Evolutionary conservation across 73 alveolate species (phyloP), one percentile per base, ranked within the genome.

Genomic region (Symbiodinium natans): DNA sequence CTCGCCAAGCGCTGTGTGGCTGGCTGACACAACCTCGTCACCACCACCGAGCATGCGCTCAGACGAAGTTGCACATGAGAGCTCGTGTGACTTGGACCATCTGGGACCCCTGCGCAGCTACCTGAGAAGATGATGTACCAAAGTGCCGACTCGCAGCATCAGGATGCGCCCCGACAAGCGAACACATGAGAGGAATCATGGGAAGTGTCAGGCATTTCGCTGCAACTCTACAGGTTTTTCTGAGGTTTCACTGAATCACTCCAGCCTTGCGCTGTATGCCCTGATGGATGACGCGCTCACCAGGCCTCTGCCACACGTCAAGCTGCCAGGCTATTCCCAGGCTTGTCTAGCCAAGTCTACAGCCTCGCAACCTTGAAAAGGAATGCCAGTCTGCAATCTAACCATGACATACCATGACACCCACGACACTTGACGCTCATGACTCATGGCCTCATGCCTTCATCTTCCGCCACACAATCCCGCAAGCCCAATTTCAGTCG

Each of bases 101-200:
- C 59, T 34, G 48, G 25, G 97, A 29, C 56, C 48, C 54, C 43
- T 36, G 29, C 97, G 85, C 97, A 90, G 31, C 89, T 90, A 75
- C 97, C 97, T 17, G 97, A 90, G 39, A 90, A 68, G 54, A 90
- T 73, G 87, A 90, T 90, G 88, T 90, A 90, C 97, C 97, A 90
- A 27, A 90, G 77, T 19, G 97, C 97, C 34, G 97, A 80, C 95
- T 89, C 23, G 36, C 80, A 63, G 80, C 36, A 25, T 23, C 15
- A 13, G 59, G n/a, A 8, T 23, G n/a, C n/a, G n/a, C n/a, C n/a
- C n/a, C n/a, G n/a, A n/a, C n/a, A n/a, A n/a, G n/a, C n/a, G n/a
- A n/a, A n/a, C n/a, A n/a, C n/a, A n/a, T n/a, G n/a, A n/a, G n/a
- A n/a, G n/a, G 21, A 6, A 46, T 9, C 59, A 46, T 46, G 59